Evolutionary conservation across 805 yeast species (phyloP), one percentile per base, ranked within the genome.

Genomic region (Metschnikowia peoriensis): DNA sequence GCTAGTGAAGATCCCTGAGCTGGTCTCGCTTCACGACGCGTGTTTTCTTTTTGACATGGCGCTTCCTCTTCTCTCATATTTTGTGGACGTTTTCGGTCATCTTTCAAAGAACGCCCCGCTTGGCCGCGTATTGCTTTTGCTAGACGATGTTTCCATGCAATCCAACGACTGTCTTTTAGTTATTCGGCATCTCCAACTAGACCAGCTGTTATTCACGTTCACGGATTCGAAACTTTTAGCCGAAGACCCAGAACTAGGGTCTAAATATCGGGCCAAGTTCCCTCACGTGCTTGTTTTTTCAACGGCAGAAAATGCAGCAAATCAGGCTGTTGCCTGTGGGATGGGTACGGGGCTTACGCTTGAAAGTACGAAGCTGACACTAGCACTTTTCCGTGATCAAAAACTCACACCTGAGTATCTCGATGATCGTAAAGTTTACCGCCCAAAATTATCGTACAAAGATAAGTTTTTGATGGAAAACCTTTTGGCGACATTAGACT

Each of bases 81-180:
- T 71, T 37, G 60, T 64, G 43, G 66, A 65, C 34, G 44, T 43
- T 12, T 52, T 59, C 29, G 46, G 46, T 11, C 44, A 41, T 11
- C 15, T 29, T 16, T n/a, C 46, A 22, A 49, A 14, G 11, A 22
- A 28, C 29, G 37, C 29, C 2, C 53, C 55, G 4, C 44, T 37
- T 1, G 60, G 61, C 10, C 64, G 60, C n/a, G 50, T 64, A 6
- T 58, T 73, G 52, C 53, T 73, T 3, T 46, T 72, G 1, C 54
- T 73, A n/a, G 64, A 66, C 48, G 69, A 72, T 46, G 47, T 57
- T 14, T 29, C 44, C 7, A 61, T 57, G 34, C 73, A 73, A 51
- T 56, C 71, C n/a, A 73, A 73, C 59, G 78, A 74, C 53, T 62
- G 73, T 12, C 59, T 72, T 10, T 59, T 73, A 38, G 71, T 72